Base-by-base conservation (phyloP, 2,329 filamentous ascomycete species). In the Fusarium tupiense region DNA sequence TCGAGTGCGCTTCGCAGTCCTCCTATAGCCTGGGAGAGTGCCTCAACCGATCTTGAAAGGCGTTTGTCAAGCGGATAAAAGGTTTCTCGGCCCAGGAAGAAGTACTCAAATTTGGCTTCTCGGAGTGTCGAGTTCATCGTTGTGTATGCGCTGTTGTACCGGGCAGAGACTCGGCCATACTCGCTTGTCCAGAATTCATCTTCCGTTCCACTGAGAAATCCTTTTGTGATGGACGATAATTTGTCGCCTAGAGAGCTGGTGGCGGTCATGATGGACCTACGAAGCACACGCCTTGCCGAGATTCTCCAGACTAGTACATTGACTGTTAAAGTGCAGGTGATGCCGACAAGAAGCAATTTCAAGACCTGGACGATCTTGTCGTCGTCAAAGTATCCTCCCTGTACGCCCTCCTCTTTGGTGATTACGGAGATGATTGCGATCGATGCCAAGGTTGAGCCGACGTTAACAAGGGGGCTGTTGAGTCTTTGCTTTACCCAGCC, bases 61-160 rank as follows among this genome's bases (percentile, higher is more conserved):
- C 89, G 91, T 73, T 92, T 92, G 78, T 98, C 94, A 7, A 97
- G 88, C 43, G 88, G 87, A 81, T 97, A 97, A 71, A 96, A 89
- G 63, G 88, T 88, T 80, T 98, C 95, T 6, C 90, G 91, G 4
- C 96, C 96, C 9, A 94, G 82, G 6, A 95, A 85, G 78, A 94
- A 98, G 79, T 98, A 94, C 81, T 98, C 96, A 67, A 94, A 92
- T 80, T 96, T 97, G 20, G 95, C 93, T 81, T 98, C 96, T 72
- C 91, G 90, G 19, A 98, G 86, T 69, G 94, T 92, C 80, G 92
- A 94, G 59, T 92, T 90, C 81, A 98, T 91, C 41, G 90, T 87
- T 20, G 88, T 86, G 78, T 95, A 92, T 4, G 91, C 90, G 8
- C 89, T 86, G 73, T 90, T 91, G 82, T 95, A 96, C 46, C 86